Evolutionary conservation across 306 rosid species (phyloP).

Genomic region (Bauhinia variegata): DNA sequence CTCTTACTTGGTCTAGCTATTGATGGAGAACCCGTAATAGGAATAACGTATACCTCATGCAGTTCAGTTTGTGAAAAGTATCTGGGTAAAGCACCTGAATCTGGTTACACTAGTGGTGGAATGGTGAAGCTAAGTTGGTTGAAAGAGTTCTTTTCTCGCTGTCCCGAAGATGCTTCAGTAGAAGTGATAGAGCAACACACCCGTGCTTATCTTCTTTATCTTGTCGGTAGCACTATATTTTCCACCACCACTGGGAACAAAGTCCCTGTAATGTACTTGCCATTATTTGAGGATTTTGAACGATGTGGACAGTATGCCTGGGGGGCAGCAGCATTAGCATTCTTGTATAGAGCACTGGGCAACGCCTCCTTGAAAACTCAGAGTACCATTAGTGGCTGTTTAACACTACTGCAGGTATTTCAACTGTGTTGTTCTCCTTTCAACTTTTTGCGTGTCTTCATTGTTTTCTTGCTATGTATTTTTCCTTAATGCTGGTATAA

Average conservation of each 20-base stretch:
- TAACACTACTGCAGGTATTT: constrained; percentile 89
- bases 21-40: constrained; percentile 96
- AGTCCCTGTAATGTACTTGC: constrained; percentile 99
- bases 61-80: constrained; percentile 78
- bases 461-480: constrained; percentile 7
- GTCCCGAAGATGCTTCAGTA: constrained; percentile 79
- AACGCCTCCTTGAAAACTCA: constrained; percentile 95
- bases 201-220: constrained; percentile 97
- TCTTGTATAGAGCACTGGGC: constrained; percentile 93
- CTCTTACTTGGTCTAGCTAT: constrained; percentile 92
- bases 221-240: constrained; percentile 95
- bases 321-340: constrained; percentile 91
- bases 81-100: constrained; percentile 81
- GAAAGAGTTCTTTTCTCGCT: constrained; percentile 83
- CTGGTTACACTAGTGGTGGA: constrained; percentile 95
- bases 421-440: neutral
- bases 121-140: constrained; percentile 99
- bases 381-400: constrained; percentile 97
- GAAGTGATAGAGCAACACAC: constrained; percentile 85
- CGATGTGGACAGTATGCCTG: constrained; percentile 86
- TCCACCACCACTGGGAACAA: constrained; percentile 98
- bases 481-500: constrained; percentile 18
- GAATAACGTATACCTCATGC: constrained; percentile 85
- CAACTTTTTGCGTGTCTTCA: neutral
- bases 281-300: constrained; percentile 84